Base-by-base conservation (phyloP, 2,329 filamentous ascomycete species). In the Dothidotthia symphoricarpi region DNA sequence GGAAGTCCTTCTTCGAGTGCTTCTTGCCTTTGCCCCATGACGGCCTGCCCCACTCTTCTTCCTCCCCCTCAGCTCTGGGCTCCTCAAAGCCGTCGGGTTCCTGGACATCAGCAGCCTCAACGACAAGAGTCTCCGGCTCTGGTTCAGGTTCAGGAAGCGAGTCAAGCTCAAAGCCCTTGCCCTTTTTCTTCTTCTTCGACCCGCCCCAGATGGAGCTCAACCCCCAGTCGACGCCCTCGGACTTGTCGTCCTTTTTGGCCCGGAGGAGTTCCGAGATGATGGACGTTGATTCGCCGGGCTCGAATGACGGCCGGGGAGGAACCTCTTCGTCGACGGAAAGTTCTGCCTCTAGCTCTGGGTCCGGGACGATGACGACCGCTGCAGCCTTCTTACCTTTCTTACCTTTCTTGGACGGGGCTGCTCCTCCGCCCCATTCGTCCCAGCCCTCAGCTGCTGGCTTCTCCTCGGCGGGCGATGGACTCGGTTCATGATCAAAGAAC, bases 11-110 rank as follows among this genome's bases (percentile, higher is more conserved):
- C 47, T 63, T 64, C 7, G 58, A 55, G 16, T 47, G 70, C 41
- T 66, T 53, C 42, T 59, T 66, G 36, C 59, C 80, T 43, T 75
- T 78, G 5, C 74, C 71, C 34, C 73, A 77, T 22, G 74, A 75
- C 71, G 78, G 81, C 31, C 75, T 74, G 42, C 69, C 74, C 59
- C 78, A 79, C 49, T 78, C 77, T 40, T 76, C 76, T 36, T 77
- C 75, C 11, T 69, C 67, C 9, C 9, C 19, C 17, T 74, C 71
- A 12, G 62, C 63, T 40, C 71, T 71, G 2, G 74, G 70, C 51
- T 77, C 75, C 40, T 76, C 72, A 6, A 77, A 65, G 16, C 61
- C 67, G 45, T 72, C 72, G n/a, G 74, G 71, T 39, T 66, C 63
- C 49, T 71, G 68, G 6, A 69, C 31, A n/a, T 44, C 49, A 24